phyloP scores from a whole-genome alignment of 768 basidiomycete species.

The Hortiboletus campestris region DNA sequence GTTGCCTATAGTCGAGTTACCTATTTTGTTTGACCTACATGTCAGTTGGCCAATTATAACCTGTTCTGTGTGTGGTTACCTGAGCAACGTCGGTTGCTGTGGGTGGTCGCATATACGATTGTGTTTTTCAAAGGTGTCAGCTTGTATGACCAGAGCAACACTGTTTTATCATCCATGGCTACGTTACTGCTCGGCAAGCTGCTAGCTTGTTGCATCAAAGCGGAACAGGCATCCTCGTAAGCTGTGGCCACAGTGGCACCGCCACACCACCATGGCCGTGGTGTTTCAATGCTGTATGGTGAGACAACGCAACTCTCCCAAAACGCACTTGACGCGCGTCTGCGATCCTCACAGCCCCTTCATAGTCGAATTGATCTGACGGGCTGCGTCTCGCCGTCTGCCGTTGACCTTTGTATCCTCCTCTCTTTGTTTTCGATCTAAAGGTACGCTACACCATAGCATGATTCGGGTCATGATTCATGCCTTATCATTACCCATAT shows the following conservation, averaged over 20 bases:
- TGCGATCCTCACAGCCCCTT: constrained; percentile 1
- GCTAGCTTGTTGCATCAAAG: neutral
- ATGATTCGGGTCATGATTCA: neutral
- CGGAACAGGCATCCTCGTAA: neutral
- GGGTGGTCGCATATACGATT: neutral
- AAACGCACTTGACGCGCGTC: neutral
- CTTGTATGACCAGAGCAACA: neutral
- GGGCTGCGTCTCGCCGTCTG: neutral
- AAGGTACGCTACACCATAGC: constrained; percentile 1
- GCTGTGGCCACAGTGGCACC: constrained; percentile 1
- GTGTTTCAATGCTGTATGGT: neutral
- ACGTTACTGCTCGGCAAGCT: neutral
- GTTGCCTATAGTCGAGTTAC: too few relatives aligned
- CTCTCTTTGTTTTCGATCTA: neutral
- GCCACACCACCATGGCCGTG: neutral
- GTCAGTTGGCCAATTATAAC: too few relatives aligned
- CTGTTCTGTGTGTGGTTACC: too few relatives aligned
- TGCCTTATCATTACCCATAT: neutral
- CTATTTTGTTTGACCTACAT: too few relatives aligned
- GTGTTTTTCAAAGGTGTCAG: neutral
- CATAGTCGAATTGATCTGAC: neutral
- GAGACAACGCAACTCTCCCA: neutral
- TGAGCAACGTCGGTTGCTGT: too few relatives aligned
- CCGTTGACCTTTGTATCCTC: constrained; percentile 1
- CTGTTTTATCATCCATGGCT: neutral